phyloP scores from a whole-genome alignment of 345 rosid species.

The Acer campestre region DNA sequence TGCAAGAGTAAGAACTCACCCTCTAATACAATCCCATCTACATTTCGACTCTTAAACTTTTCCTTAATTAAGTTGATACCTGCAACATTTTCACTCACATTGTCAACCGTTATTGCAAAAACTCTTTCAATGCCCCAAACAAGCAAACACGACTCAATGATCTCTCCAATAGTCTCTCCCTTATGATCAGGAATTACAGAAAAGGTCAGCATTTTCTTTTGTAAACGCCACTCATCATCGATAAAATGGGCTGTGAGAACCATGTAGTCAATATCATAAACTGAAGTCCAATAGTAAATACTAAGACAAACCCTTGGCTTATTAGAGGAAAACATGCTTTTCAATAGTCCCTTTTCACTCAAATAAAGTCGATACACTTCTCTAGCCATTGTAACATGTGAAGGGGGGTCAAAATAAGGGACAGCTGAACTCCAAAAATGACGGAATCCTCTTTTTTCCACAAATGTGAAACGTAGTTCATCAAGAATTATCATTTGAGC shows the following conservation, averaged over 20 bases:
- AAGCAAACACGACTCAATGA: not conserved
- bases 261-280: conserved; percentile 3
- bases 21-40: not conserved
- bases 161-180: not conserved
- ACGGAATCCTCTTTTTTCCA: not conserved
- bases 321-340: not conserved
- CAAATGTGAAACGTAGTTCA: not conserved
- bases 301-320: not conserved
- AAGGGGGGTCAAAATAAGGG: not conserved
- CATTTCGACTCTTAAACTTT: not conserved
- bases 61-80: not conserved
- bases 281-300: conserved; percentile 6
- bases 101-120: not conserved
- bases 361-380: not conserved
- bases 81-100: not conserved
- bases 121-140: conserved; percentile 9
- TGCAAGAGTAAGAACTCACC: conserved; percentile 11
- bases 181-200: not conserved
- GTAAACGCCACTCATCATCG: conserved; percentile 6
- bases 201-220: conserved; percentile 17
- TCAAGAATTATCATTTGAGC: not conserved
- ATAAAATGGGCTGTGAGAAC: conserved; percentile 17
- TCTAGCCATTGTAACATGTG: not conserved
- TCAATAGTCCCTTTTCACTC: not conserved
- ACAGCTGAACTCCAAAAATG: not conserved